These are phyloP conservation scores for Priceomyces carsonii DNA, from an alignment of 805 yeast species.

Conservation along the genomic window DNA sequence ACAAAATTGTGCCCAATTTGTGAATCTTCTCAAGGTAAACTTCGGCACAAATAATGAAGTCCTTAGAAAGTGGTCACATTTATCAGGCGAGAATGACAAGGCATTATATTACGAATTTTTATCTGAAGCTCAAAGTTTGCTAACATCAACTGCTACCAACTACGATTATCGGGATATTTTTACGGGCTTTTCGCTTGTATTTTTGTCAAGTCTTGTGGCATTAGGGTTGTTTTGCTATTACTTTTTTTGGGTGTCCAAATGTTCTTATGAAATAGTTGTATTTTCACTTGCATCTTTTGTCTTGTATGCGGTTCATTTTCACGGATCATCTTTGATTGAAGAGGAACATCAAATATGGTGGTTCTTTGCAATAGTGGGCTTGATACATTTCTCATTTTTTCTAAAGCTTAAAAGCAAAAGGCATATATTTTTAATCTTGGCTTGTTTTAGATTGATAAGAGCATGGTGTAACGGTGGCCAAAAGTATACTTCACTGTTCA, in stretches of 20 bases:
- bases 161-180: slow-evolving; percentile 59
- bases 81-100: slow-evolving; percentile 8
- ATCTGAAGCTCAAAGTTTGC: slow-evolving; percentile 44
- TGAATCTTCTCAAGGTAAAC: slow-evolving; percentile 46
- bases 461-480: slow-evolving; percentile 94
- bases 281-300: slow-evolving; percentile 41
- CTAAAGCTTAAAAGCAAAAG: slow-evolving; percentile 5
- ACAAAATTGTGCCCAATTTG: slow-evolving; percentile 62
- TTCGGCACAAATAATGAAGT: slow-evolving; percentile 17
- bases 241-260: slow-evolving; percentile 12
- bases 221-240: slow-evolving; percentile 19
- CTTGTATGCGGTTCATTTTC: slow-evolving; percentile 66
- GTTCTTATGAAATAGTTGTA: slow-evolving; percentile 3
- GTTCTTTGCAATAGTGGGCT: slow-evolving; percentile 37
- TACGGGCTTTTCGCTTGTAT: slow-evolving; percentile 27
- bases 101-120: slow-evolving; percentile 35
- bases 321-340: slow-evolving; percentile 77
- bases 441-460: slow-evolving; percentile 58
- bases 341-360: slow-evolving; percentile 98
- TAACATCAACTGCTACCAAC: slow-evolving; percentile 68
- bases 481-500: slow-evolving; percentile 51
- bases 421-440: slow-evolving; percentile 16
- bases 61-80: slow-evolving; percentile 4
- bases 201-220: slow-evolving; percentile 28
- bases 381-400: slow-evolving; percentile 11